phyloP scores from a whole-genome alignment of 108 stramenopile genomes.

The Nitzschia sp. region DNA sequence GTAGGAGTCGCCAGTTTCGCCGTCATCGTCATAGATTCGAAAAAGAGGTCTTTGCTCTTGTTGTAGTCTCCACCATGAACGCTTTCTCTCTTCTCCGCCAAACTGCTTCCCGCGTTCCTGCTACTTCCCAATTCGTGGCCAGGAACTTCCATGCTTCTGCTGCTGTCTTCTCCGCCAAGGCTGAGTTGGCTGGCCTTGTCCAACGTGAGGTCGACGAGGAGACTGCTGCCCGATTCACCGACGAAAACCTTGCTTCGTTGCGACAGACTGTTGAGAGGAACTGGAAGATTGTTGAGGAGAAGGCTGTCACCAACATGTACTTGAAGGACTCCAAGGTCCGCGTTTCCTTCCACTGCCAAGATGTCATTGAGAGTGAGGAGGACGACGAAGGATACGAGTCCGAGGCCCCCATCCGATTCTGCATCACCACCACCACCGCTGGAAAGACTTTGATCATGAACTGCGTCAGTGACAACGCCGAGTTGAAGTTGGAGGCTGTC shows the following conservation, averaged over 20 bases:
- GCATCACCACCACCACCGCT: slow-evolving; percentile 66
- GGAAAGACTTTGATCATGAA: slow-evolving; percentile 66
- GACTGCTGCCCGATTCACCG: slow-evolving; percentile 30
- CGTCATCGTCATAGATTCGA: too few relatives aligned
- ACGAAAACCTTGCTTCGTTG: slow-evolving; percentile 26
- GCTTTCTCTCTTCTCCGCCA: too few relatives aligned
- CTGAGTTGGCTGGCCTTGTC: slow-evolving; percentile 16
- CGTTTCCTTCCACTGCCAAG: slow-evolving; percentile 79
- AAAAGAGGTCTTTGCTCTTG: too few relatives aligned
- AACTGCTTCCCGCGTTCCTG: neutral
- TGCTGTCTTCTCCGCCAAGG: too few relatives aligned
- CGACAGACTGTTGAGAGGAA: slow-evolving; percentile 28
- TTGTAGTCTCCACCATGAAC: too few relatives aligned
- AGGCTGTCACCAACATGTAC: slow-evolving; percentile 36
- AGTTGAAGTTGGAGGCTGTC: slow-evolving; percentile 54
- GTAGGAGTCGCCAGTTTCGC: too few relatives aligned
- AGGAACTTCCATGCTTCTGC: too few relatives aligned
- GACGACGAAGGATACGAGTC: slow-evolving; percentile 40
- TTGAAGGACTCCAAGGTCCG: slow-evolving; percentile 53
- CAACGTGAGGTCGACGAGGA: slow-evolving; percentile 29
- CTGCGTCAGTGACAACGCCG: slow-evolving; percentile 49
- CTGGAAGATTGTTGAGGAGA: slow-evolving; percentile 53
- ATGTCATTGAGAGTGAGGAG: slow-evolving; percentile 47
- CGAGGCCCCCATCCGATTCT: slow-evolving; percentile 54
- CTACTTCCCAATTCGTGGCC: too few relatives aligned